Base-by-base conservation (phyloP, 2,329 filamentous ascomycete species). In the Neoarthrinium moseri region DNA sequence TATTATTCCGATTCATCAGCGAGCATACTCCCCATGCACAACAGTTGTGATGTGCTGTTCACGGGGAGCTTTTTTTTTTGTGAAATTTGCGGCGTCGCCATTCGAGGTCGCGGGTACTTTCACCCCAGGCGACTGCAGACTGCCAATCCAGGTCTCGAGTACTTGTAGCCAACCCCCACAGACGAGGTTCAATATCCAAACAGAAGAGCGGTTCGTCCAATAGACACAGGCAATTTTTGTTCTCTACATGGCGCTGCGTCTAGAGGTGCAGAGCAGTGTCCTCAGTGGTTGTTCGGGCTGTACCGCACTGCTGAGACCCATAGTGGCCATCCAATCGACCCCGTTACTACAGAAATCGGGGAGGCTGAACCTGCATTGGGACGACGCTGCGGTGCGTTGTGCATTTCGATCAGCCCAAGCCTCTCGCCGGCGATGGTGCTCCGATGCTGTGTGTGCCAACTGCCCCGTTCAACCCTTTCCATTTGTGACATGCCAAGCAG, bases 11-110 rank as follows among this genome's bases (percentile, higher is more conserved):
- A 45, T 45, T 45, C 22, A 39, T 39, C 43, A 45, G 35, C 43
- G n/a, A n/a, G n/a, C n/a, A n/a, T 39, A 23, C 13, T 24, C 35
- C 27, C 40, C 30, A 29, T 62, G 58, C 55, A 62, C 55, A 60
- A 61, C 37, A 57, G 56, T 56, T 57, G 53, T 60, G 56, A 59
- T 59, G 52, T 56, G 57, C 53, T 55, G 40, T 54, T 46, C 46
- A 45, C 46, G 51, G 45, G 50, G 49, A 43, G 35, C 53, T 54
- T 45, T 39, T 20, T 44, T 52, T 59, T 59, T 53, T 57, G 54
- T 58, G 55, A 58, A 59, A 57, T 59, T 62, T 61, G 55, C 56
- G 55, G 46, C 52, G 49, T 37, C 5, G 11, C 30, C 48, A 22
- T 21, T 44, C 21, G 42, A 51, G 52, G 55, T 48, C 51, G 34